Evolutionary conservation across 23 red algal genomes (phyloP), one percentile per base, ranked within the genome.

Genomic region (Gracilaria vermiculophylla): DNA sequence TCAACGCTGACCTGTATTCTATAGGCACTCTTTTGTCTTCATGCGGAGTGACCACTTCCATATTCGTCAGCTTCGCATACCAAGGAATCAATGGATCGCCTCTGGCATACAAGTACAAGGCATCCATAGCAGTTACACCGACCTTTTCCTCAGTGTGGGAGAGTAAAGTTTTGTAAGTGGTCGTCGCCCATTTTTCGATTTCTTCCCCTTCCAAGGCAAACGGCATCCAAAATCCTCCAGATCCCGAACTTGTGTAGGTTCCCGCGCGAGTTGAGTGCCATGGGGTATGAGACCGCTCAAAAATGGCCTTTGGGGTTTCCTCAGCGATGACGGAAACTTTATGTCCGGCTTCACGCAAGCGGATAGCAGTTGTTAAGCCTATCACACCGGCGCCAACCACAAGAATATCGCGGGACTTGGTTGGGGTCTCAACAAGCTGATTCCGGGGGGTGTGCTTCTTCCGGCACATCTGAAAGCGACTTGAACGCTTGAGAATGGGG

Each of bases 211-310:
- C 89, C 53, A 92, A 53, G 32, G 80, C 47, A 48, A 92, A 88
- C 1, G 94, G 94, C 94, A 92, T 88, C 94, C 94, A 97, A 28
- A 93, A 84, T 29, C 94, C 94, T 37, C 88, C 94, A 1, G 85
- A 97, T 27, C 94, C 94, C 24, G 58, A 80, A 19, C 77, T 86
- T 9, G 88, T 89, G 48, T 88, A 89, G 0, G 85, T 80, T 40
- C 62, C 81, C 19, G 15, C 25, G 2, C 45, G 28, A 32, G 36
- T 39, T 57, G 47, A 53, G 3, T 71, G 21, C 54, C 54, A 64
- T 23, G 78, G 54, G 15, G 78, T 64, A 49, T 82, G 54, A 33
- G 47, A 42, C 20, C 81, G 73, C 44, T 86, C 52, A 42, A 66
- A 53, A 10, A 78, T 71, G 34, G 75, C 81, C 2, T 48, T 55